A percentile compares a stretch with the other conserved stretches of the same genome.
Evolutionary conservation across 1,284 basidiomycete genomes (phyloP).

Genomic region (Trichosporon sp.): DNA sequence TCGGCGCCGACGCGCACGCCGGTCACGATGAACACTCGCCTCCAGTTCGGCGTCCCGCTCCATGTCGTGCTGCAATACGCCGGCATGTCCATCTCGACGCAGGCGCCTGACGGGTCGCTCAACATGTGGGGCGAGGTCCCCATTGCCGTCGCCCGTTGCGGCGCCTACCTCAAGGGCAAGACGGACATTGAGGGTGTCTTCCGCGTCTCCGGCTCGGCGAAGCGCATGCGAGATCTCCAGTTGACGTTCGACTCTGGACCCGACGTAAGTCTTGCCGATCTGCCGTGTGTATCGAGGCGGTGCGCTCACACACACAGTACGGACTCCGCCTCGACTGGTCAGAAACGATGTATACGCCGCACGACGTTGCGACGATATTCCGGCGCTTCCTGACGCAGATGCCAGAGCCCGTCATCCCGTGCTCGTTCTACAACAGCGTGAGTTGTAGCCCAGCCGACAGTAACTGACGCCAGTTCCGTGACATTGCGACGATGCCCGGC

Average conservation of each 20-base stretch:
- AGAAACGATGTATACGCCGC: conserved; percentile 78
- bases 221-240: conserved; percentile 94
- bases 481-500: conserved; percentile 61
- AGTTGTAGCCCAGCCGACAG: conserved; percentile 47
- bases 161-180: conserved; percentile 86
- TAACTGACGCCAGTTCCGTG: conserved; percentile 68
- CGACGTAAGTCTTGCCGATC: conserved; percentile 63
- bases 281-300: not conserved
- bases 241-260: conserved; percentile 85
- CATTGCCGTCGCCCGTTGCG: conserved; percentile 95
- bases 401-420: conserved; percentile 64
- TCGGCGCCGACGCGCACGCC: conserved; percentile 21
- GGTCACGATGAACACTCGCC: conserved; percentile 28
- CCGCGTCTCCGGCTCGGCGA: conserved; percentile 87
- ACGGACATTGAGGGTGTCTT: conserved; percentile 95
- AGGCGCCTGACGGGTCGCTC: conserved; percentile 74
- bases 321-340: conserved; percentile 93
- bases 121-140: conserved; percentile 94
- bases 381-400: conserved; percentile 93
- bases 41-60: conserved; percentile 84
- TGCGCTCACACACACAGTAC: conserved; percentile 63
- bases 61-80: conserved; percentile 82
- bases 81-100: conserved; percentile 92
- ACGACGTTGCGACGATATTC: conserved; percentile 96
- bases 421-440: conserved; percentile 76